Conservation (phyloP, 345 rosid genomes). For the Brassica nigra region DNA sequence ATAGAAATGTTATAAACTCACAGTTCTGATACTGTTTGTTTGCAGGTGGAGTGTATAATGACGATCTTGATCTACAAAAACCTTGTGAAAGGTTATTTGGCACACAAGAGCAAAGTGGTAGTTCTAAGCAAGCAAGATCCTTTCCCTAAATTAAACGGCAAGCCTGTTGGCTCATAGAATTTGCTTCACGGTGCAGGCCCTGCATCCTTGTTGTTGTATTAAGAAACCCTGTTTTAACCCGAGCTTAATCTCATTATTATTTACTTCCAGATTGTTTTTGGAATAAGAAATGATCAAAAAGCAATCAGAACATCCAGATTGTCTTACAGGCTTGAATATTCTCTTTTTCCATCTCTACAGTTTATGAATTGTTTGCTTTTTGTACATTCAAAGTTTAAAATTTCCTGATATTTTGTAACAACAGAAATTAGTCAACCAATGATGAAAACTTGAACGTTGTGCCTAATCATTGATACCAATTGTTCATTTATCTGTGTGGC, state of each 20-base stretch:
- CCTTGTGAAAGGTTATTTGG: slow-evolving; percentile 85
- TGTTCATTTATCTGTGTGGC: no score
- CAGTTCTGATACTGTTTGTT: background rate
- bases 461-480: background rate
- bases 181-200: background rate
- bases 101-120: slow-evolving; percentile 94
- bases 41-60: slow-evolving; percentile 92
- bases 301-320: background rate
- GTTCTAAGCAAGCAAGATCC: slow-evolving; percentile 98
- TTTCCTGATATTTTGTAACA: background rate
- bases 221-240: slow-evolving; percentile 12
- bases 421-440: background rate
- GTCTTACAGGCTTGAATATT: background rate
- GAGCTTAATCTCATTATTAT: slow-evolving; percentile 18
- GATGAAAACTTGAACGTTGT: background rate
- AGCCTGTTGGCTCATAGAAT: slow-evolving; percentile 68
- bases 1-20: slow-evolving; percentile 11
- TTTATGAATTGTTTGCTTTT: background rate
- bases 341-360: background rate
- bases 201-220: slow-evolving; percentile 28
- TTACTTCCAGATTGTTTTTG: background rate
- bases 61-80: slow-evolving; percentile 85
- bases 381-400: background rate
- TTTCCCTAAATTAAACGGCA: slow-evolving; percentile 80
- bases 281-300: background rate